These are phyloP conservation scores for Colletotrichum sojae DNA, from an alignment of 2,329 filamentous ascomycete species.

Conservation along the genomic window DNA sequence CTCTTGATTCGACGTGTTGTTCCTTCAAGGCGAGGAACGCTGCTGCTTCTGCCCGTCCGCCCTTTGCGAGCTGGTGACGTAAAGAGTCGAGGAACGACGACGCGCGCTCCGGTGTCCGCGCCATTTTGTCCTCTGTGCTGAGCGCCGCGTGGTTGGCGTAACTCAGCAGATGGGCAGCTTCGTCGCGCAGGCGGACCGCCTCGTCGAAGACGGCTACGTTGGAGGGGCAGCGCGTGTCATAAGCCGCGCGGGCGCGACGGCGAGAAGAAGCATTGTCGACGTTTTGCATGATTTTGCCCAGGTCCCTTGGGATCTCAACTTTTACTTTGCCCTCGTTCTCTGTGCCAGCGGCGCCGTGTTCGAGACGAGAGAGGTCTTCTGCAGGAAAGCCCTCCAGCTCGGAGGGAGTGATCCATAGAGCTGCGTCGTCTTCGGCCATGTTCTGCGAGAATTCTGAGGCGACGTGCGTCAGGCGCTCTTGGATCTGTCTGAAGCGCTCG, in stretches of 20 bases:
- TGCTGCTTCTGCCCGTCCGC: constrained; percentile 64
- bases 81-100: constrained; percentile 68
- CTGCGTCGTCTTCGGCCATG: not conserved
- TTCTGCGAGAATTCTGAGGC: not conserved
- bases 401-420: not conserved
- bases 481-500: constrained; percentile 14
- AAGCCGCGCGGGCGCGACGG: not conserved
- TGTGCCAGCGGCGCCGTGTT: constrained; percentile 68
- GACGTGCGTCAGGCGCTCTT: not conserved
- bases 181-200: constrained; percentile 81
- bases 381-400: constrained; percentile 1
- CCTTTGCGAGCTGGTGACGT: constrained; percentile 60
- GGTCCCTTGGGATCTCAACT: constrained; percentile 85
- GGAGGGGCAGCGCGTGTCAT: not conserved
- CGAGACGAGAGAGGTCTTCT: constrained; percentile 66
- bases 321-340: constrained; percentile 81
- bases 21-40: constrained; percentile 67
- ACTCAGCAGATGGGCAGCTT: constrained; percentile 82
- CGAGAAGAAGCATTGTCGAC: constrained; percentile 78
- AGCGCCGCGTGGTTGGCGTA: constrained; percentile 84
- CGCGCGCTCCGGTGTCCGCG: constrained; percentile 80
- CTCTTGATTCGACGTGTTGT: constrained; percentile 54
- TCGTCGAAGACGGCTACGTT: constrained; percentile 81
- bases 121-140: constrained; percentile 88
- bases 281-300: constrained; percentile 83